Evolutionary conservation across 306 rosid species (phyloP), one percentile per base, ranked within the genome.

Genomic region (Vigna mungo): DNA sequence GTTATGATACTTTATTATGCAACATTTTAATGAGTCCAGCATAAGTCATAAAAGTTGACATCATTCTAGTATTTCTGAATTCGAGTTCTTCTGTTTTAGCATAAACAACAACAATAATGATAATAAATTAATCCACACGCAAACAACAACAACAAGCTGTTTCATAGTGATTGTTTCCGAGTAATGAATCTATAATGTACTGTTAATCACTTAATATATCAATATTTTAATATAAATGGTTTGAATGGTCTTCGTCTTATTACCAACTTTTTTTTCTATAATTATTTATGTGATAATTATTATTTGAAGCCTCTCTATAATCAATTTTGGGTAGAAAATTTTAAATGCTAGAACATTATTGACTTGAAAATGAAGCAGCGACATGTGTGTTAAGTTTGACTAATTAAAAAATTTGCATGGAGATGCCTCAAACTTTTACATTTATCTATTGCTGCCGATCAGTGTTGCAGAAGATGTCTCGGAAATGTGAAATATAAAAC

Each of bases 401-500:
- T 14, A 21, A 5, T 15, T 44, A 43, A 58, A 34, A 34, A 21
- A 4, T 1, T 34, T 21, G 47, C 72, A 70, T 11, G 34, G 48
- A 23, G 21, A 70, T 6, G 59, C 47, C 44, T 58, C 23, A 6
- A 64, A 65, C 51, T 39, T 32, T 1, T 65, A 30, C 59, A 44
- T 64, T 64, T 80, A 55, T 63, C 39, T 61, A 71, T 39, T 51
- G 46, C 15, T 21, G 44, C 21, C 34, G 63, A 59, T 36, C 62
- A 71, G 9, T 4, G 16, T 34, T 21, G 53, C 53, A 34, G 17
- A 67, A 77, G 27, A 27, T 77, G 43, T 46, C 61, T 53, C 27
- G 2, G 21, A 61, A 6, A 61, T 5, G 46, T 32, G 11, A 14
- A 8, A 59, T n/a, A 59, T 13, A 27, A 27, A 34, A 25, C 0